Percentiles rank a stretch among this genome's conserved stretches.
These are phyloP conservation scores for Pichia scutulata DNA, from an alignment of 805 yeast genomes.

Conservation along the genomic window DNA sequence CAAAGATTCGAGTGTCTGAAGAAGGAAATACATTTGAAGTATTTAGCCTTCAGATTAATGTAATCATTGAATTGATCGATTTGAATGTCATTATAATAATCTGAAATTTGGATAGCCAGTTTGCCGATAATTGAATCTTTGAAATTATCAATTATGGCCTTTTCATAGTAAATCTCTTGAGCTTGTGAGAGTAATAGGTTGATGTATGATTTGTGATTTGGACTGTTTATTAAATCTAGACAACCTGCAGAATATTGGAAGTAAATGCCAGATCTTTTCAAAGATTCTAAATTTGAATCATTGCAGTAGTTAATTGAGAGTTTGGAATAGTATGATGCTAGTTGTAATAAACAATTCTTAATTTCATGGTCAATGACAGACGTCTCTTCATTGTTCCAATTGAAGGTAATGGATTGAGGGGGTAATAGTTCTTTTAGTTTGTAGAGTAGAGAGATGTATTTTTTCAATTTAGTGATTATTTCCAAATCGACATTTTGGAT, in stretches of 20 bases:
- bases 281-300: constrained; percentile 44
- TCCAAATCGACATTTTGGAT: constrained; percentile 7
- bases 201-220: neutral
- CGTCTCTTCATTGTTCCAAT: constrained; percentile 55
- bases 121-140: constrained; percentile 58
- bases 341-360: constrained; percentile 56
- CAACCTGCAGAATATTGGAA: constrained; percentile 72
- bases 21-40: constrained; percentile 66
- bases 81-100: constrained; percentile 37
- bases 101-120: constrained; percentile 55
- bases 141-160: constrained; percentile 43
- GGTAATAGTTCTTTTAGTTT: constrained; percentile 54
- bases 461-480: constrained; percentile 6
- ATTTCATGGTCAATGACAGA: constrained; percentile 53
- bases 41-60: constrained; percentile 48
- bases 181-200: constrained; percentile 57
- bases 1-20: constrained; percentile 50
- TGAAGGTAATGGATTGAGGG: constrained; percentile 47
- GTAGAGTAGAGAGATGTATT: constrained; percentile 40
- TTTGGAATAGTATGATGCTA: constrained; percentile 57
- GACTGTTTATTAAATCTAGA: constrained; percentile 9
- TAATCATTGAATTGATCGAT: constrained; percentile 56
- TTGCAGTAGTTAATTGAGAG: constrained; percentile 34
- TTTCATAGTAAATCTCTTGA: constrained; percentile 79
- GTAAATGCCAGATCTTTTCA: constrained; percentile 53